These are phyloP conservation scores for Cyphellophora europaea DNA, from an alignment of 2,329 filamentous ascomycete species.

Conservation along the genomic window DNA sequence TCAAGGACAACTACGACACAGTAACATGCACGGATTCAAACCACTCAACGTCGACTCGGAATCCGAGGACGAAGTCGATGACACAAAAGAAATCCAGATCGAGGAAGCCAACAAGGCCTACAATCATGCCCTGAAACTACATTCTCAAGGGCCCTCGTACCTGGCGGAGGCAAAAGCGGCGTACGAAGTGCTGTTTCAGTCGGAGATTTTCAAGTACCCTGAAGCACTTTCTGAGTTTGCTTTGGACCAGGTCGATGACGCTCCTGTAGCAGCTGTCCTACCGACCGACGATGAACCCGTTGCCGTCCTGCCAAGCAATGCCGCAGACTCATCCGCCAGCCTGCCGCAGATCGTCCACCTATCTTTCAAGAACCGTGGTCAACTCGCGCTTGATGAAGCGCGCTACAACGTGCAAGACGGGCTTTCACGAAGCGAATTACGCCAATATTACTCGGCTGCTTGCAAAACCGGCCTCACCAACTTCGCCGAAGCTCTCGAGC, in stretches of 20 bases:
- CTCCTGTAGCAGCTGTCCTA: conserved; percentile 5
- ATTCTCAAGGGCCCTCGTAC: conserved; percentile 71
- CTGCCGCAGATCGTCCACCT: conserved; percentile 85
- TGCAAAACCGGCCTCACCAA: conserved; percentile 37
- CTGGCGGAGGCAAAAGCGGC: conserved; percentile 70
- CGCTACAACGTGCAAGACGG: conserved; percentile 38
- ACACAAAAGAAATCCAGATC: conserved; percentile 92
- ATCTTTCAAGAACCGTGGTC: conserved; percentile 89
- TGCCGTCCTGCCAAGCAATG: conserved; percentile 42
- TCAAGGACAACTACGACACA: no score
- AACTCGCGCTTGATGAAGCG: conserved; percentile 74
- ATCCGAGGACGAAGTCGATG: conserved; percentile 83
- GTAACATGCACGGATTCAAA: conserved; percentile 18
- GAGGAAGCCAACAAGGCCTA: conserved; percentile 95
- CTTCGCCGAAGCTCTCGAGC: conserved; percentile 54
- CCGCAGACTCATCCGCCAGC: conserved; percentile 65
- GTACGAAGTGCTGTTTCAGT: conserved; percentile 76
- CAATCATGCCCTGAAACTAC: conserved; percentile 80
- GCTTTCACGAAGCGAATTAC: no score
- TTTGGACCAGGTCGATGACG: conserved; percentile 45
- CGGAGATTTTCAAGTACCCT: conserved; percentile 87
- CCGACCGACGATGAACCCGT: conserved; percentile 17
- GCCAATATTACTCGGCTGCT: conserved; percentile 21
- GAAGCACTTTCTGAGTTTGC: conserved; percentile 81
- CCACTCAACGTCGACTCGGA: conserved; percentile 76